These are phyloP conservation scores for Aureobasidium zeae DNA, from an alignment of 2,329 filamentous ascomycete genomes.

Conservation along the genomic window DNA sequence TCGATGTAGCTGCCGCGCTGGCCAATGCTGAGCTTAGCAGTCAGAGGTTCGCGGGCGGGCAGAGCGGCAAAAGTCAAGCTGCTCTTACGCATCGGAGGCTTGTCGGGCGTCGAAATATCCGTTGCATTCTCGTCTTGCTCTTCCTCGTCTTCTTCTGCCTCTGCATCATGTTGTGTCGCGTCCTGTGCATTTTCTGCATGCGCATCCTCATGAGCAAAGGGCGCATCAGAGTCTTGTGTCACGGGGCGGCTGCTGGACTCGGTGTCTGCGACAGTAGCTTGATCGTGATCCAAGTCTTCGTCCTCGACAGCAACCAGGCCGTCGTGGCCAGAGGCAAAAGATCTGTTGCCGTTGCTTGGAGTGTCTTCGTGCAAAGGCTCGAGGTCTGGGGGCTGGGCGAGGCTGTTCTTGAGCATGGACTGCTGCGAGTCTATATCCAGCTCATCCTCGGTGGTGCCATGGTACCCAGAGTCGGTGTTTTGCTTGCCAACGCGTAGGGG, in stretches of 20 bases:
- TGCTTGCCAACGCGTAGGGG: constrained; percentile 28
- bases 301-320: constrained; percentile 26
- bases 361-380: constrained; percentile 15
- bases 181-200: constrained; percentile 14
- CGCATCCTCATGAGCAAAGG: constrained; percentile 18
- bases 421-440: constrained; percentile 32
- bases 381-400: constrained; percentile 1
- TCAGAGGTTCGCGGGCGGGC: constrained; percentile 79
- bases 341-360: constrained; percentile 25
- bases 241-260: constrained; percentile 14
- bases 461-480: constrained; percentile 58
- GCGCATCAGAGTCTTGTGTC: constrained; percentile 5
- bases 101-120: constrained; percentile 63
- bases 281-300: constrained; percentile 26
- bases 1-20: constrained; percentile 70
- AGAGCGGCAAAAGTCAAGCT: constrained; percentile 91
- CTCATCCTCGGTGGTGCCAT: constrained; percentile 54
- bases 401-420: constrained; percentile 13
- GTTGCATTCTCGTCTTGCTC: constrained; percentile 47
- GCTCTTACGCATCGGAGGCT: constrained; percentile 77
- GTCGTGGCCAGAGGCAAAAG: constrained; percentile 42
- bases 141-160: constrained; percentile 31
- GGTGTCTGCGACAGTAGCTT: constrained; percentile 22
- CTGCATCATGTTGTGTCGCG: constrained; percentile 23
- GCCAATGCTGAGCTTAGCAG: constrained; percentile 72